Conservation (phyloP, 2,329 filamentous ascomycete genomes). For the Fusarium foetens region DNA sequence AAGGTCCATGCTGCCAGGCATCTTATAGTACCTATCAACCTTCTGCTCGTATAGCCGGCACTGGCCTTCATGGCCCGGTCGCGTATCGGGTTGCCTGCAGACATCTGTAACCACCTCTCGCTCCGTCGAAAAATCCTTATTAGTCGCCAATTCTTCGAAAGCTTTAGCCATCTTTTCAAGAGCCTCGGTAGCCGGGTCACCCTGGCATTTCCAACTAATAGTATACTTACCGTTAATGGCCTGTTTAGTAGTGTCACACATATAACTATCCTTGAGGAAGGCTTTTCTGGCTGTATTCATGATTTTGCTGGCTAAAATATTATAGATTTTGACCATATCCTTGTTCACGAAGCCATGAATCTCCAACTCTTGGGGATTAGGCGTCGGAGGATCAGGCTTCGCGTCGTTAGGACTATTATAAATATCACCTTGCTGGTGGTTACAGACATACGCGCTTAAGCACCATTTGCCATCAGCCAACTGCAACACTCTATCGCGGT, state of each 20-base stretch:
- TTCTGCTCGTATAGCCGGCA: neutral
- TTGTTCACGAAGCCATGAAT: neutral
- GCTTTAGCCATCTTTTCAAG: neutral
- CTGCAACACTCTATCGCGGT: neutral
- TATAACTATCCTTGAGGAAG: neutral
- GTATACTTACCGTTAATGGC: neutral
- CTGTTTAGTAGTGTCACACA: neutral
- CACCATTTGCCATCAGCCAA: neutral
- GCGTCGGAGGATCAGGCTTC: neutral
- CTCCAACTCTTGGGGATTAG: neutral
- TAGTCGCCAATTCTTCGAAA: neutral
- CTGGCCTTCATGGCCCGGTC: neutral
- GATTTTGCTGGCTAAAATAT: neutral
- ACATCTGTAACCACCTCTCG: neutral
- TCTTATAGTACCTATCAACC: neutral
- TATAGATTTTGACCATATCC: neutral
- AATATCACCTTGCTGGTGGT: neutral
- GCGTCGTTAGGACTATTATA: too few species aligned
- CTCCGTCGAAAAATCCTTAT: neutral
- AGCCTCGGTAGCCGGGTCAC: neutral
- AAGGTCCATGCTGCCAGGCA: neutral
- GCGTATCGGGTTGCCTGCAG: neutral
- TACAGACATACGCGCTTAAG: neutral
- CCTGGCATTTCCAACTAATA: neutral
- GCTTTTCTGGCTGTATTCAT: neutral